Conservation (phyloP, 2,329 filamentous ascomycete species). For the Tolypocladium album region DNA sequence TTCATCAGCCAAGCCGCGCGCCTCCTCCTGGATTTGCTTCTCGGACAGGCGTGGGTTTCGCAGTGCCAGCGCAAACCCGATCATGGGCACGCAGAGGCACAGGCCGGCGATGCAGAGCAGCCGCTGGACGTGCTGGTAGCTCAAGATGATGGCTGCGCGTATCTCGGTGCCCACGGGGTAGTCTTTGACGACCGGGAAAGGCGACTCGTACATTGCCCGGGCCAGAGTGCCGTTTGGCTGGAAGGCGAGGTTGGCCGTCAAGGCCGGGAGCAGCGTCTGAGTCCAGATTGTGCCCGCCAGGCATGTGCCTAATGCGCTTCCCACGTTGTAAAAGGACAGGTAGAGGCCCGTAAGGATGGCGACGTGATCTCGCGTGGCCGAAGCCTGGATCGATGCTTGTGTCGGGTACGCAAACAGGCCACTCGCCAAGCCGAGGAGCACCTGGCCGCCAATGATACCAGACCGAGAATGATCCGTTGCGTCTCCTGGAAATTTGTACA, state of each 20-base stretch:
- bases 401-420: slow-evolving; percentile 41
- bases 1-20: not conserved
- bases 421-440: slow-evolving; percentile 46
- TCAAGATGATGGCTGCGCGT: slow-evolving; percentile 29
- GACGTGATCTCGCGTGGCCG: slow-evolving; percentile 24
- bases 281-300: slow-evolving; percentile 31
- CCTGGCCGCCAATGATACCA: slow-evolving; percentile 44
- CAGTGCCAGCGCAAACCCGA: slow-evolving; percentile 30
- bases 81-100: slow-evolving; percentile 34
- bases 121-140: slow-evolving; percentile 33
- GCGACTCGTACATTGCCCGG: slow-evolving; percentile 23
- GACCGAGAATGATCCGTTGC: slow-evolving; percentile 25
- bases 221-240: slow-evolving; percentile 23
- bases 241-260: slow-evolving; percentile 21
- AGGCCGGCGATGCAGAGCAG: slow-evolving; percentile 34
- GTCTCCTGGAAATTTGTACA: slow-evolving; percentile 45
- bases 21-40: slow-evolving; percentile 13
- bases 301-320: slow-evolving; percentile 28
- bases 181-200: slow-evolving; percentile 18
- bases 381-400: slow-evolving; percentile 28
- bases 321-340: slow-evolving; percentile 30
- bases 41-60: slow-evolving; percentile 33
- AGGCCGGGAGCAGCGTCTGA: slow-evolving; percentile 22
- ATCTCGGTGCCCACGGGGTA: slow-evolving; percentile 33
- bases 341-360: slow-evolving; percentile 27